Percentiles rank a stretch among this genome's conserved stretches.
These are phyloP conservation scores for Symbiotaphrina buchneri DNA, from an alignment of 495 filamentous ascomycete species.

Conservation along the genomic window DNA sequence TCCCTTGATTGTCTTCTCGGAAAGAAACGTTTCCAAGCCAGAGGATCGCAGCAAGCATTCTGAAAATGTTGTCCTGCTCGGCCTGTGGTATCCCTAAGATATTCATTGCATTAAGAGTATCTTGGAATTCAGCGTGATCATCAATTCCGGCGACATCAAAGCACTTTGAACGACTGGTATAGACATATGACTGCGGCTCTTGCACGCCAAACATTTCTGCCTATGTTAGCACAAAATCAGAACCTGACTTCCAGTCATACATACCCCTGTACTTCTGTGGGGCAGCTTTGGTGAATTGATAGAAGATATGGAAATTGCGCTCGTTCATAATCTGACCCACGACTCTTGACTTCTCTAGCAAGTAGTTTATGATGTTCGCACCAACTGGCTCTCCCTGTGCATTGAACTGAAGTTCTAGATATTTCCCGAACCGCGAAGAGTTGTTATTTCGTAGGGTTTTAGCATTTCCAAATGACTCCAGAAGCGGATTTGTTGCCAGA, in stretches of 20 bases:
- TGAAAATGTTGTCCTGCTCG: constrained; percentile 94
- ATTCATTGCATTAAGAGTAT: constrained; percentile 86
- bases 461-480: constrained; percentile 96
- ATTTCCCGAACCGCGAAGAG: constrained; percentile 95
- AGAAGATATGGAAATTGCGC: constrained; percentile 98
- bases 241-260: background rate
- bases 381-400: constrained; percentile 79
- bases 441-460: constrained; percentile 98
- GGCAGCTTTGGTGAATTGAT: constrained; percentile 93
- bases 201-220: constrained; percentile 64
- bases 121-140: constrained; percentile 72
- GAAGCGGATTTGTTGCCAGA: constrained; percentile 84
- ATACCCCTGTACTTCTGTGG: constrained; percentile 57
- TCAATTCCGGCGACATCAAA: constrained; percentile 85
- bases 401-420: constrained; percentile 95
- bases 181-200: constrained; percentile 80
- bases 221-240: constrained; percentile 1
- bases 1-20: constrained; percentile 66
- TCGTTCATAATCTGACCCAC: constrained; percentile 92
- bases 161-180: constrained; percentile 86
- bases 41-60: constrained; percentile 78
- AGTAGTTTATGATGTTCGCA: constrained; percentile 94
- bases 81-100: constrained; percentile 71
- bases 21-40: constrained; percentile 94
- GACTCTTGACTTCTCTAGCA: constrained; percentile 87